Evolutionary conservation across 148 eudicot genomes (phyloP), one percentile per base, ranked within the genome.

Genomic region (Limonium bicolor): DNA sequence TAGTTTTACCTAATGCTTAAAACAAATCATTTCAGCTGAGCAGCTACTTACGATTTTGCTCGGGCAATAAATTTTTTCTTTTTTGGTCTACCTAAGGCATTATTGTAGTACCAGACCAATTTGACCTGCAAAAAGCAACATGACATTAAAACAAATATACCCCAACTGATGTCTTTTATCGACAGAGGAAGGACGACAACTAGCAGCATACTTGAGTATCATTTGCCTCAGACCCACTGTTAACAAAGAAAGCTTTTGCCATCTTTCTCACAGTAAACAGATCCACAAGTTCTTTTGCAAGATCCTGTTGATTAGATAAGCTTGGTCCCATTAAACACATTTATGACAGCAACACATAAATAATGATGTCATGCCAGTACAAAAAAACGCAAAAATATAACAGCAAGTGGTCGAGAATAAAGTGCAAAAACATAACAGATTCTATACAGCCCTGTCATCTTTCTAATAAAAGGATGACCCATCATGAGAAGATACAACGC

Each of bases 191-290:
- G 9, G 16, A 36, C 11, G 44, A 11, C 9, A 6, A 9, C 24
- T 3, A 10, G 20, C 8, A 46, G 17, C 27, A 11, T 24, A 34
- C 97, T 94, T 90, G 97, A 36, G 95, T 74, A 56, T 90, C 97
- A 66, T 84, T 90, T 41, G 95, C 95, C 62, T 90, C 97, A 31
- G 97, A 90, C 47, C 97, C 97, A 67, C 97, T 78, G 49, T 90
- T 90, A 17, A 86, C 79, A 57, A 90, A 90, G 54, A 90, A 90
- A 12, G 66, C 97, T 66, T 80, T 90, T 27, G 54, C 83, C 93
- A 90, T 90, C 69, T 80, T 65, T 17, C 52, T 53, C 7, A 93
- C 84, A 2, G 95, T 90, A 64, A 80, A 90, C 29, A 59, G 70
- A 39, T 69, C 76, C 25, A 63, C 26, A 49, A 90, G 87, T 54